Conservation (phyloP, 257 asterid species). For the Nicotiana otophora region DNA sequence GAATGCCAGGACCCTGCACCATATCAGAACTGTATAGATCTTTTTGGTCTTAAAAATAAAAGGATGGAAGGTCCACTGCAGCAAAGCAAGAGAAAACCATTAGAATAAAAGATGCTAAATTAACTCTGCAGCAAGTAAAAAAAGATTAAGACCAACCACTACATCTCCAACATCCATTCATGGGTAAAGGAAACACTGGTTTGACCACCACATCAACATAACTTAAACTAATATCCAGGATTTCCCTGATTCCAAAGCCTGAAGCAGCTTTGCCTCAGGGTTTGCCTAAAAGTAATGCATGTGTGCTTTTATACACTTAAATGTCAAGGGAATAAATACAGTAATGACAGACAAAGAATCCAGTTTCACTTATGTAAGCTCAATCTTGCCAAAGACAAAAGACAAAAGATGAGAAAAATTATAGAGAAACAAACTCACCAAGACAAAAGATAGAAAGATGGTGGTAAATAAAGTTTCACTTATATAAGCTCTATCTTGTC, state of each 20-base stretch:
- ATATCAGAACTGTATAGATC: conserved; percentile 85
- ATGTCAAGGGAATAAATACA: not conserved
- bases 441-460: conserved; percentile 66
- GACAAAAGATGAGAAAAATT: not conserved
- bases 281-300: not conserved
- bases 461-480: conserved; percentile 83
- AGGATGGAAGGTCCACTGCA: conserved; percentile 99
- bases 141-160: not conserved
- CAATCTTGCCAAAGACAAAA: not conserved
- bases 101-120: conserved; percentile 10
- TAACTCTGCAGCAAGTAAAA: not conserved
- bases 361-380: not conserved
- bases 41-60: conserved; percentile 81
- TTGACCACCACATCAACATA: not conserved
- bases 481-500: conserved; percentile 71
- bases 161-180: not conserved
- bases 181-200: not conserved
- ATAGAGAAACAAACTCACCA: conserved; percentile 49
- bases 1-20: conserved; percentile 97
- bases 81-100: conserved; percentile 19
- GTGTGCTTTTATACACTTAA: not conserved
- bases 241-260: not conserved
- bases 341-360: not conserved
- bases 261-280: not conserved
- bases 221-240: not conserved